Evolutionary conservation across 2,329 filamentous ascomycete genomes (phyloP).

Genomic region (Aspergillus calidoustus): DNA sequence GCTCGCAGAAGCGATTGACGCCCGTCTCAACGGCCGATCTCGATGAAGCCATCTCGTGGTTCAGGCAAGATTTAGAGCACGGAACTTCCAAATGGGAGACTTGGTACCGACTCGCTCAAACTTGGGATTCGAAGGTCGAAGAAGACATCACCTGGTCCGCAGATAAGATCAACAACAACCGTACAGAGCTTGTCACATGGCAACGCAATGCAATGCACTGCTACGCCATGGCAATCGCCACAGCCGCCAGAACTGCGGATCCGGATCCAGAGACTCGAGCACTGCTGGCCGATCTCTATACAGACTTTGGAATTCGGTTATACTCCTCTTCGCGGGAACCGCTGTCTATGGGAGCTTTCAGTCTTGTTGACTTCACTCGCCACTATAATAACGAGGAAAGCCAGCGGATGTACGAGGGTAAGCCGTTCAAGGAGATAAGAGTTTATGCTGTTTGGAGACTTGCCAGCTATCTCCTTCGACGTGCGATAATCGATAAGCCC

Average conservation of each 20-base stretch:
- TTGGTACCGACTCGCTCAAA: conserved; percentile 87
- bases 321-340: conserved; percentile 72
- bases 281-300: conserved; percentile 68
- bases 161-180: conserved; percentile 87
- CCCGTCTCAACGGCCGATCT: conserved; percentile 82
- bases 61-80: conserved; percentile 81
- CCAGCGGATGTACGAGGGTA: conserved; percentile 60
- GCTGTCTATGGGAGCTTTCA: conserved; percentile 70
- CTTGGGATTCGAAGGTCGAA: conserved; percentile 84
- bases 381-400: conserved; percentile 61
- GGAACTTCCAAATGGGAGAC: conserved; percentile 83
- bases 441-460: conserved; percentile 68
- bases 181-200: conserved; percentile 72
- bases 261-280: conserved; percentile 57
- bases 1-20: conserved; percentile 75
- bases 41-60: conserved; percentile 77
- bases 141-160: conserved; percentile 87
- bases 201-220: conserved; percentile 85
- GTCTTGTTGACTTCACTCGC: conserved; percentile 63
- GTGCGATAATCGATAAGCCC: conserved; percentile 62
- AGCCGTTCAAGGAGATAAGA: conserved; percentile 62
- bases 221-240: conserved; percentile 71
- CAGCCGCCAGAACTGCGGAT: conserved; percentile 62
- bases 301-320: conserved; percentile 69
- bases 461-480: conserved; percentile 63